phyloP scores from a whole-genome alignment of 2,329 filamentous ascomycete genomes.

The Cladobotryum mycophilum region DNA sequence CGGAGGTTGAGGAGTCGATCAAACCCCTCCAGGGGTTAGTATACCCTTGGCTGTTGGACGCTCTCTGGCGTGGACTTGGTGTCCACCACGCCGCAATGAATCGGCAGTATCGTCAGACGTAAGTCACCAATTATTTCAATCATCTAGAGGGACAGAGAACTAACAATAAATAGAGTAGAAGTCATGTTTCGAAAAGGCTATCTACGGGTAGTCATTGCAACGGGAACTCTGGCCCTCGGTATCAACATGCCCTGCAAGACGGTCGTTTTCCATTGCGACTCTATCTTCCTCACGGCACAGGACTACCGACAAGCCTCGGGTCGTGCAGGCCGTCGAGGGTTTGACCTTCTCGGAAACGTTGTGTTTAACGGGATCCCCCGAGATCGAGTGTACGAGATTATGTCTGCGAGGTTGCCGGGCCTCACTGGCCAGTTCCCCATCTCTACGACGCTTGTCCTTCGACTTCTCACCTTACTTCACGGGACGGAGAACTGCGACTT shows the following conservation, averaged over 20 bases:
- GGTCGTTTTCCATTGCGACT: slow-evolving; percentile 70
- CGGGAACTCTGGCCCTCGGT: slow-evolving; percentile 68
- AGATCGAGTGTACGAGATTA: slow-evolving; percentile 58
- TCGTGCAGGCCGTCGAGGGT: slow-evolving; percentile 72
- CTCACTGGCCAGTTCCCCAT: slow-evolving; percentile 73
- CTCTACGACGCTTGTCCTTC: slow-evolving; percentile 64
- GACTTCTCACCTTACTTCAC: slow-evolving; percentile 60
- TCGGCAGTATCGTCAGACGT: slow-evolving; percentile 63
- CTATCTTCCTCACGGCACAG: slow-evolving; percentile 64
- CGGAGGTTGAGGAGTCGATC: slow-evolving; percentile 53
- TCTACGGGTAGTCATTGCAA: slow-evolving; percentile 65
- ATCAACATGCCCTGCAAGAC: slow-evolving; percentile 84
- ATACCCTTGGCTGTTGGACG: slow-evolving; percentile 48
- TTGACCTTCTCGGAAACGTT: slow-evolving; percentile 74
- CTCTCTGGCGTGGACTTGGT: slow-evolving; percentile 62
- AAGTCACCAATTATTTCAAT: slow-evolving; percentile 20
- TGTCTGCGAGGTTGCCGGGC: slow-evolving; percentile 67
- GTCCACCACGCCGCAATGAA: slow-evolving; percentile 80
- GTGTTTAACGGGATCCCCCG: slow-evolving; percentile 63
- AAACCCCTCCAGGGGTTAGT: slow-evolving; percentile 42
- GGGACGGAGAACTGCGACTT: slow-evolving; percentile 58
- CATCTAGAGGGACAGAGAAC: neutral
- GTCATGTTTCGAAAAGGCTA: slow-evolving; percentile 69
- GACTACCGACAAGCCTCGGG: slow-evolving; percentile 73
- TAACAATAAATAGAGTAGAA: slow-evolving; percentile 43